Evolutionary conservation across 2,329 filamentous ascomycete genomes (phyloP).

Genomic region (Aspergillus niger): DNA sequence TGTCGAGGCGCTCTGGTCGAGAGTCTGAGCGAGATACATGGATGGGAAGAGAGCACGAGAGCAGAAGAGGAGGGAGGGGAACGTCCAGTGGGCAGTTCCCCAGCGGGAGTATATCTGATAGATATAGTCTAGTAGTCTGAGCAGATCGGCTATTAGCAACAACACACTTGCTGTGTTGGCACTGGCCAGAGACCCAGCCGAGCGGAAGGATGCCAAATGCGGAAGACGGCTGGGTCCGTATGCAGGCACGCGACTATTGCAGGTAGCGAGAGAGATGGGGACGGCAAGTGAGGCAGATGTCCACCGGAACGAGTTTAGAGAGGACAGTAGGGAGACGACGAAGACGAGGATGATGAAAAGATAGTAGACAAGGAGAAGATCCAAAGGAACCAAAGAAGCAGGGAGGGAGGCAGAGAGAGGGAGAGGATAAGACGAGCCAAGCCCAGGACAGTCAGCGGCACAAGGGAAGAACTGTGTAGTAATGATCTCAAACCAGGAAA

Average conservation of each 20-base stretch:
- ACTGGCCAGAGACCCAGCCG: slow-evolving; percentile 14
- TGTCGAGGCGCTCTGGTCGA: slow-evolving; percentile 45
- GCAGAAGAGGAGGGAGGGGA: slow-evolving; percentile 3
- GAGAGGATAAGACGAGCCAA: slow-evolving; percentile 1
- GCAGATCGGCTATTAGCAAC: slow-evolving; percentile 15
- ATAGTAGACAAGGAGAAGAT: neutral
- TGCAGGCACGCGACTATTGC: slow-evolving; percentile 26
- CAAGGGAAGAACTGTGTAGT: neutral
- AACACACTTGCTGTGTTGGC: slow-evolving; percentile 23
- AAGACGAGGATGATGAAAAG: neutral
- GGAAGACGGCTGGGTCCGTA: slow-evolving; percentile 20
- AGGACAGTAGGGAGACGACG: neutral
- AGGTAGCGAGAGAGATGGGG: neutral
- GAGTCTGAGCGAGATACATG: slow-evolving; percentile 44
- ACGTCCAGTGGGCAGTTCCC: slow-evolving; percentile 10
- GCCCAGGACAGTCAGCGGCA: neutral
- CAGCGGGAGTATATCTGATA: slow-evolving; percentile 9
- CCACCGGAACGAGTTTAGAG: neutral
- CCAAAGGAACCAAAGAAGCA: neutral
- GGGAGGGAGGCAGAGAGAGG: neutral
- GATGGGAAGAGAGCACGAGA: slow-evolving; percentile 19
- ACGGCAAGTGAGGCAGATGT: neutral
- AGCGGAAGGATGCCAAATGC: slow-evolving; percentile 19
- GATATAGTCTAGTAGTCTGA: neutral
- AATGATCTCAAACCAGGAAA: slow-evolving; percentile 15